Conservation (phyloP, 768 basidiomycete genomes). For the Albatrellus ellisii region DNA sequence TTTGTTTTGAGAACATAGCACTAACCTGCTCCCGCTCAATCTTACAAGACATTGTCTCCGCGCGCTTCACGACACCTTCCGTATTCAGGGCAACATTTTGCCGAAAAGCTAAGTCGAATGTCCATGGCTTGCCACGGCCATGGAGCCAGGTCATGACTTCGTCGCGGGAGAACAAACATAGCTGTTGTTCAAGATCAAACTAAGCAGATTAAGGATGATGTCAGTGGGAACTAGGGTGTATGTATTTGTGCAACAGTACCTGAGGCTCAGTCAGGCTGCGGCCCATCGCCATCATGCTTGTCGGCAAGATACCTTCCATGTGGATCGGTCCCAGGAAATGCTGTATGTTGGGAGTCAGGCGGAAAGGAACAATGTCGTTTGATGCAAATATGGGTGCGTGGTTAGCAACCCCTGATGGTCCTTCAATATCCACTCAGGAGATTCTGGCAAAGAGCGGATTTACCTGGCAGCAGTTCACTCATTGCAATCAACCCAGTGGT, state of each 20-base stretch:
- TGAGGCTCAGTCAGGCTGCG: slow-evolving; percentile 86
- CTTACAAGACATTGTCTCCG: slow-evolving; percentile 79
- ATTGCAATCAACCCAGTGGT: slow-evolving; percentile 83
- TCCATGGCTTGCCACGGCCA: slow-evolving; percentile 39
- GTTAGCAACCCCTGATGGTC: slow-evolving; percentile 18
- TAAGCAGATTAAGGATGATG: slow-evolving; percentile 18
- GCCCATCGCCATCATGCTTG: slow-evolving; percentile 84
- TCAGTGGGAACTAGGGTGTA: slow-evolving; percentile 1
- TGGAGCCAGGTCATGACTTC: slow-evolving; percentile 76
- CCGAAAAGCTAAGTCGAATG: slow-evolving; percentile 46
- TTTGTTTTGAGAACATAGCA: neutral
- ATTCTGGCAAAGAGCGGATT: slow-evolving; percentile 5
- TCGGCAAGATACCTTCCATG: slow-evolving; percentile 79
- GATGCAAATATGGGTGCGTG: slow-evolving; percentile 56
- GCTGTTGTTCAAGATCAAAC: slow-evolving; percentile 88
- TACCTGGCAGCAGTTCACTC: slow-evolving; percentile 85
- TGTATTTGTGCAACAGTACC: slow-evolving; percentile 27
- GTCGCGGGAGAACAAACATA: slow-evolving; percentile 86
- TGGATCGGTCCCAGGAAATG: slow-evolving; percentile 80
- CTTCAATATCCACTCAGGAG: neutral
- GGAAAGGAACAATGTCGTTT: slow-evolving; percentile 88
- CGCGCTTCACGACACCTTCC: slow-evolving; percentile 65
- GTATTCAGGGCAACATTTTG: slow-evolving; percentile 40
- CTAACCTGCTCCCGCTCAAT: slow-evolving; percentile 70
- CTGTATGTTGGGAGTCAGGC: slow-evolving; percentile 94